Conservation (phyloP, 225 moss, liverwort and hornwort species). For the Bryum argenteum region DNA sequence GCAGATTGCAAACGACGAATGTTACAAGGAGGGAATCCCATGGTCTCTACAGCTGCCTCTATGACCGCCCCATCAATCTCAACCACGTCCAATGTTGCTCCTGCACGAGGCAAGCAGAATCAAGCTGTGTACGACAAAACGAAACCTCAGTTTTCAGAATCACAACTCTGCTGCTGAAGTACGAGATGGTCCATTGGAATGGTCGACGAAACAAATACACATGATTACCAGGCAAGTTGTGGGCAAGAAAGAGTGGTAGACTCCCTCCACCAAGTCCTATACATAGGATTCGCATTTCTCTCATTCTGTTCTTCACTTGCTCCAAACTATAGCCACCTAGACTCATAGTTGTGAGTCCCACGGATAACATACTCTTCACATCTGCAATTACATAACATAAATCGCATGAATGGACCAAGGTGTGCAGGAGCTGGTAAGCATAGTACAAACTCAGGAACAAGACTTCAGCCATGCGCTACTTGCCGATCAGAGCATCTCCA, state of each 20-base stretch:
- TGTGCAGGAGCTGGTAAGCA: conserved; percentile 7
- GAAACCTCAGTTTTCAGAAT: conserved; percentile 13
- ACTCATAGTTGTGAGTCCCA: conserved; percentile 82
- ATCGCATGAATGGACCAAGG: conserved; percentile 23
- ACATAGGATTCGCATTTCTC: conserved; percentile 84
- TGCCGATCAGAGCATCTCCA: conserved; percentile 1
- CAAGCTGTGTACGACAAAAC: not conserved
- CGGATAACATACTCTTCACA: conserved; percentile 88
- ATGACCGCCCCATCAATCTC: conserved; percentile 92
- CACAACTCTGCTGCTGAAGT: conserved; percentile 13
- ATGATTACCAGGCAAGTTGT: conserved; percentile 75
- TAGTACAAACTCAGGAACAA: not conserved
- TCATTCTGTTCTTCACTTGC: conserved; percentile 54
- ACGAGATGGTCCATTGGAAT: not conserved
- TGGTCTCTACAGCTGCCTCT: conserved; percentile 70
- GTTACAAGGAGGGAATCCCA: conserved; percentile 84
- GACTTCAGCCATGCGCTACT: not conserved
- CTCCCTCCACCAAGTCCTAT: conserved; percentile 92
- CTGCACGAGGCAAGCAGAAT: conserved; percentile 33
- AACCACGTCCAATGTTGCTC: conserved; percentile 82
- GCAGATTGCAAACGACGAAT: conserved; percentile 17
- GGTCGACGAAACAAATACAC: conserved; percentile 3
- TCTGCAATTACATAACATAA: conserved; percentile 57
- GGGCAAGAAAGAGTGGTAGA: conserved; percentile 87
- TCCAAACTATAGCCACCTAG: conserved; percentile 73